A percentile compares a stretch with the other conserved stretches of the same genome.
Conservation (phyloP, 2,329 filamentous ascomycete genomes). For the Colletotrichum siamense region DNA sequence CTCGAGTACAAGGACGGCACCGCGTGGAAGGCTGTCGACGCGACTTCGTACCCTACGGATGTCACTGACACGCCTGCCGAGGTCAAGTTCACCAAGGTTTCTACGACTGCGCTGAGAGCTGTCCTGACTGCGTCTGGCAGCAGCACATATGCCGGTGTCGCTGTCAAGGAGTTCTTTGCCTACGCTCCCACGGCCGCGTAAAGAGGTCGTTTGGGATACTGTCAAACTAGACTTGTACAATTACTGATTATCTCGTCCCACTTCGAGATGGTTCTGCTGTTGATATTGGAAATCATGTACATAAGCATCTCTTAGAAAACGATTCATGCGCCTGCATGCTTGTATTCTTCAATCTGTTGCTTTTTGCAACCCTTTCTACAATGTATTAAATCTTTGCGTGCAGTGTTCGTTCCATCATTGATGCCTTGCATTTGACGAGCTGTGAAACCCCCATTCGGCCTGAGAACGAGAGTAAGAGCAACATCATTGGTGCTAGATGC, state of each 20-base stretch:
- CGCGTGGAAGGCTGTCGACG: constrained; percentile 27
- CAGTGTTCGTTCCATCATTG: too few species aligned
- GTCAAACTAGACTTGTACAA: not conserved
- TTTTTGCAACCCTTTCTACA: too few species aligned
- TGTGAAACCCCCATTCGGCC: too few species aligned
- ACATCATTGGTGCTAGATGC: too few species aligned
- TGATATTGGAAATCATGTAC: not conserved
- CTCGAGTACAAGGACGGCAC: constrained; percentile 28
- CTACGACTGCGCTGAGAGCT: constrained; percentile 29
- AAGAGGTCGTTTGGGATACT: not conserved
- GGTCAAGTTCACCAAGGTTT: constrained; percentile 29
- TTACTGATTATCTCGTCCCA: not conserved
- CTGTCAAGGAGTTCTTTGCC: constrained; percentile 32
- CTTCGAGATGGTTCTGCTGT: not conserved
- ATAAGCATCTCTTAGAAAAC: not conserved
- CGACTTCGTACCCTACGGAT: constrained; percentile 27
- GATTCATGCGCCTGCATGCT: not conserved
- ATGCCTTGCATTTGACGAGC: too few species aligned
- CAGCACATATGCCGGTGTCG: constrained; percentile 27
- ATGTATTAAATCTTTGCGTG: too few species aligned
- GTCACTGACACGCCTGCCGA: constrained; percentile 31
- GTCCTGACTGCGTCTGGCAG: constrained; percentile 28
- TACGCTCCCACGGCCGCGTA: constrained; percentile 1
- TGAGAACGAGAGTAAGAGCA: too few species aligned
- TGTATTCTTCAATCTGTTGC: not conserved